phyloP scores from a whole-genome alignment of 1,139 yeast genomes.

The Taphrina deformans region DNA sequence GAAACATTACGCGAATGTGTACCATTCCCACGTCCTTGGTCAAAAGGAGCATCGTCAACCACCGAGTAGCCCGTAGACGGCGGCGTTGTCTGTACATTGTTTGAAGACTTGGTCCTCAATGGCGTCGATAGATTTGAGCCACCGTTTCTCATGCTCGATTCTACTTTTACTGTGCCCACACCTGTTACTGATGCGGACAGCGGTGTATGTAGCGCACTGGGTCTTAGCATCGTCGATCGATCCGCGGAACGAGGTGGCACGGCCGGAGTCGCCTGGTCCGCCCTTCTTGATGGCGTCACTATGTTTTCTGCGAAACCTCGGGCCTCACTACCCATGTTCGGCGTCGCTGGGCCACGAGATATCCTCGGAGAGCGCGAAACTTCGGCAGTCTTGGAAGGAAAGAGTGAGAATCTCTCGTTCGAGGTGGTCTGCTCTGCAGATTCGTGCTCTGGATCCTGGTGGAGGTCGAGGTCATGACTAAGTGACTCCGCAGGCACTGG shows the following conservation, averaged over 20 bases:
- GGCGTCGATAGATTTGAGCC: background rate
- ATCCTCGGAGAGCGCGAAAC: background rate
- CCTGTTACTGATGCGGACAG: background rate
- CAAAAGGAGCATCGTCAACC: background rate
- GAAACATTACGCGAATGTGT: background rate
- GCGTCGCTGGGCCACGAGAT: background rate
- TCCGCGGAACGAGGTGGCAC: constrained; percentile 14
- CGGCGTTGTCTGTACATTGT: background rate
- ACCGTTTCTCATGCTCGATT: background rate
- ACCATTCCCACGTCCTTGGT: background rate
- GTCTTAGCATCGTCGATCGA: background rate
- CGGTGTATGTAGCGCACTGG: background rate
- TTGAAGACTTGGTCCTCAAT: background rate
- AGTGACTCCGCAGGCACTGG: background rate
- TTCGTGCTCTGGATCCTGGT: background rate
- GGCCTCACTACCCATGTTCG: background rate
- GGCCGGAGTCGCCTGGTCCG: background rate
- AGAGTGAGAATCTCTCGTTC: background rate
- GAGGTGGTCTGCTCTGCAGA: background rate
- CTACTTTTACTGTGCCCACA: background rate
- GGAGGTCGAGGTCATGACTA: background rate
- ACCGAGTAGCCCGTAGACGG: background rate
- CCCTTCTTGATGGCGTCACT: background rate
- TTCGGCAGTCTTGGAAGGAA: background rate
- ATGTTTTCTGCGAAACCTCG: background rate